Evolutionary conservation across 768 basidiomycete species (phyloP).

Genomic region (Calocybe cyanea): DNA sequence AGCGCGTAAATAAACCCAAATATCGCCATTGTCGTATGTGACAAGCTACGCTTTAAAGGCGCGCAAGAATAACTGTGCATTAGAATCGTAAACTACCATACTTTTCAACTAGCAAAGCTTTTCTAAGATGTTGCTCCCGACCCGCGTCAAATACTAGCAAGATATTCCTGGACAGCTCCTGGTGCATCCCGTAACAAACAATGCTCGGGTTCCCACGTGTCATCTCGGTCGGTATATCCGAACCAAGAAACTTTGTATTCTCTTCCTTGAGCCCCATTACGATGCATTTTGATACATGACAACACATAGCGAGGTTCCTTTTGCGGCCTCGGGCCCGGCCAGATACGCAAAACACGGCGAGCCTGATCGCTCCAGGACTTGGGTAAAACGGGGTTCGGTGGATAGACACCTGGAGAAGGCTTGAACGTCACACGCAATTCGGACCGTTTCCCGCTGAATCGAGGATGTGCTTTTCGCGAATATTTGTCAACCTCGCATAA

Average conservation of each 20-base stretch:
- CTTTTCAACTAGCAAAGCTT: too few species aligned
- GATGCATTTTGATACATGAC: slow-evolving; percentile 34
- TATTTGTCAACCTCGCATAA: slow-evolving; percentile 83
- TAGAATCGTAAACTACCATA: too few species aligned
- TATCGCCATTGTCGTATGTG: not conserved
- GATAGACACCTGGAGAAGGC: slow-evolving; percentile 20
- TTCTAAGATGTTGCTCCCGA: too few species aligned
- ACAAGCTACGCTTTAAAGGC: too few species aligned
- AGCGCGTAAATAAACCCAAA: slow-evolving; percentile 24
- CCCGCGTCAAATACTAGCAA: slow-evolving; percentile 16
- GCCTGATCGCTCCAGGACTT: slow-evolving; percentile 53
- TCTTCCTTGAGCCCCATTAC: slow-evolving; percentile 27
- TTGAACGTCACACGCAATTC: slow-evolving; percentile 36
- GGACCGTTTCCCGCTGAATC: slow-evolving; percentile 37
- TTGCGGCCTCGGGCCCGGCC: slow-evolving; percentile 27
- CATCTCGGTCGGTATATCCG: slow-evolving; percentile 47
- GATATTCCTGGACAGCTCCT: slow-evolving; percentile 37
- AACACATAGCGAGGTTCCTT: slow-evolving; percentile 44
- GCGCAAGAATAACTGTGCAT: too few species aligned
- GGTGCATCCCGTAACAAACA: slow-evolving; percentile 49
- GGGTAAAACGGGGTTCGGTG: slow-evolving; percentile 35
- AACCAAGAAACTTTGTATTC: slow-evolving; percentile 53
- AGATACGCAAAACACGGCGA: slow-evolving; percentile 39
- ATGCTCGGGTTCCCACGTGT: slow-evolving; percentile 56
- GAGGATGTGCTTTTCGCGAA: slow-evolving; percentile 51